Base-by-base conservation (phyloP, 345 rosid species). In the Ceriops tagal region DNA sequence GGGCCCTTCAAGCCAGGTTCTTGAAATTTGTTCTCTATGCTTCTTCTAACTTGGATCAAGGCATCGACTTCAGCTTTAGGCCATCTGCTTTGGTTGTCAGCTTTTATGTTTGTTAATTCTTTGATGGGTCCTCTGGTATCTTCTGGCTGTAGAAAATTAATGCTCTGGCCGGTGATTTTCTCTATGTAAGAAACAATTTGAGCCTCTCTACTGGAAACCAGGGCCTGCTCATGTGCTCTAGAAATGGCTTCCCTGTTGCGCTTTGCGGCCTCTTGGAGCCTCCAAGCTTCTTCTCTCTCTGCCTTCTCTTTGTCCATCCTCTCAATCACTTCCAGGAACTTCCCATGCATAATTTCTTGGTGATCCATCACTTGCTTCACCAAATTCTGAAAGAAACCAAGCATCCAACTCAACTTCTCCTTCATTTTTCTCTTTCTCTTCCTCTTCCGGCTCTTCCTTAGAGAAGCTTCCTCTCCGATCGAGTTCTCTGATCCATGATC, bases 341-440 rank as follows among this genome's bases (percentile, higher is more conserved):
- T 79, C 53, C 62, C 71, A 43, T 80, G 81, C 62, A 82, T 73
- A 58, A 51, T 62, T 30, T 84, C 88, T 74, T 84, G 90, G 58
- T 79, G 90, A 66, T 79, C 81, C 70, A 73, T 74, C 63, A 82
- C 80, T 56, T 67, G 79, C 82, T 79, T 77, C 71, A 81, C 77
- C 65, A 84, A 62, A 5, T 66, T 69, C 75, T 82, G 81, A 21
- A 82, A 66, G 60, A 86, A 80, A n/a, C 49, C 67, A 21, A 34
- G 51, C 66, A 71, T 64, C 20, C 73, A 68, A 26, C 69, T 37
- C 58, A 77, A 61, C 19, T 77, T 52, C 51, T 79, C 77, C 67
- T 77, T 78, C 58, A 58, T n/a, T 71, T 73, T 77, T 52, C 73
- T 78, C 76, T 73, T 84, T 63, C 72, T 77, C 61, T 64, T 81